Percentiles rank a stretch among this genome's conserved stretches.
Conservation (phyloP, 495 filamentous ascomycete genomes). For the Polyplosphaeria fusca region DNA sequence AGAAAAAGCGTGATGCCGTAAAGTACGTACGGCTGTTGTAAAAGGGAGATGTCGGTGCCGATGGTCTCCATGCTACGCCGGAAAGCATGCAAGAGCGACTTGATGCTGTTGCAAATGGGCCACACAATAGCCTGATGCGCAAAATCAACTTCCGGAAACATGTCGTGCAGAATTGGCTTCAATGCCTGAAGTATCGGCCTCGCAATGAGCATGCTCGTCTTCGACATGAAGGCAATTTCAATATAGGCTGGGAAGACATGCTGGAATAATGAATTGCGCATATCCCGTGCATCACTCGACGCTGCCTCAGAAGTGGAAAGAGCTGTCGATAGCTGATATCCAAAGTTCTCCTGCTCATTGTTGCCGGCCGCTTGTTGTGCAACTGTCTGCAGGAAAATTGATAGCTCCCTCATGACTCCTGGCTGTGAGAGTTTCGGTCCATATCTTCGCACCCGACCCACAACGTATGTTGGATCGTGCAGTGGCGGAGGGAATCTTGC, state of each 20-base stretch:
- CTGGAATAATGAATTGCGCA: constrained; percentile 57
- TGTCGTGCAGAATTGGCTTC: constrained; percentile 43
- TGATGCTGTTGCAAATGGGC: constrained; percentile 47
- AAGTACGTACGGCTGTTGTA: constrained; percentile 46
- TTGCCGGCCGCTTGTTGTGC: constrained; percentile 62
- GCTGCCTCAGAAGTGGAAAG: constrained; percentile 54
- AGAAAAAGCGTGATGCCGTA: constrained; percentile 46
- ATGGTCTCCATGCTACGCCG: constrained; percentile 42
- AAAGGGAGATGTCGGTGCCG: constrained; percentile 34
- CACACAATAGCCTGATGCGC: constrained; percentile 45
- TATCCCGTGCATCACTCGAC: constrained; percentile 45
- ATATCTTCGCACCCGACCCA: constrained; percentile 63
- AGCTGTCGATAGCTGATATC: constrained; percentile 56
- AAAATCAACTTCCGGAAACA: constrained; percentile 53
- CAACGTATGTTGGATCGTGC: constrained; percentile 65
- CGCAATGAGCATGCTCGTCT: constrained; percentile 58
- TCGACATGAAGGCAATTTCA: constrained; percentile 47
- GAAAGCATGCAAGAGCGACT: constrained; percentile 46
- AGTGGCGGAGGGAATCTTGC: constrained; percentile 62
- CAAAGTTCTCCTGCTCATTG: constrained; percentile 57
- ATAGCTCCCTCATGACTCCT: constrained; percentile 56
- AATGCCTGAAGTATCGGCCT: constrained; percentile 55
- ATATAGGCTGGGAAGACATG: constrained; percentile 66
- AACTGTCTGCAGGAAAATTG: constrained; percentile 61
- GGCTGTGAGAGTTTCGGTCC: constrained; percentile 54